A percentile compares a stretch with the other conserved stretches of the same genome.
These are phyloP conservation scores for Lizanozyma gosingica DNA, from an alignment of 1,139 yeast genomes.

Conservation along the genomic window DNA sequence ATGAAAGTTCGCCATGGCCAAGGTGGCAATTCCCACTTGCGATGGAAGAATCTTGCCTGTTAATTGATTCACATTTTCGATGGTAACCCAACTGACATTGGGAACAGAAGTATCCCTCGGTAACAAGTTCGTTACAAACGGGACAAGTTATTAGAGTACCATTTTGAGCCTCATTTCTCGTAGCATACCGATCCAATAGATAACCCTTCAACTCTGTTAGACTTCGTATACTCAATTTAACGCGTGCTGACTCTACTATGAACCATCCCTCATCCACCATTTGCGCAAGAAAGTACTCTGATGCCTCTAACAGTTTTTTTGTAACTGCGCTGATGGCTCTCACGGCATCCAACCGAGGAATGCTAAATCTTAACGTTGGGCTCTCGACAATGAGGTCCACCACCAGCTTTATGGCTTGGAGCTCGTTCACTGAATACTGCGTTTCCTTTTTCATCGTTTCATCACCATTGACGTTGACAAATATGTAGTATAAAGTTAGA, in stretches of 20 bases:
- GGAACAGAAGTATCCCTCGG: constrained; percentile 39
- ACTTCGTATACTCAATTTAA: constrained; percentile 32
- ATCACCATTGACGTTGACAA: constrained; percentile 35
- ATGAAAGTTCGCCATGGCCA: constrained; percentile 4
- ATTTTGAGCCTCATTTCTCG: constrained; percentile 15
- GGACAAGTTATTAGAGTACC: constrained; percentile 40
- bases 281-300: constrained; percentile 25
- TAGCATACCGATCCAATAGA: constrained; percentile 36
- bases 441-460: constrained; percentile 35
- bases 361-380: constrained; percentile 6
- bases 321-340: constrained; percentile 9
- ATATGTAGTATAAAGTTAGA: constrained; percentile 22
- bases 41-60: constrained; percentile 14
- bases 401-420: constrained; percentile 38
- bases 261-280: constrained; percentile 51
- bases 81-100: constrained; percentile 39
- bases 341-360: constrained; percentile 2
- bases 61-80: constrained; percentile 36
- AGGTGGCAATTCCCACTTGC: constrained; percentile 14
- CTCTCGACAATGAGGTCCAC: constrained; percentile 35
- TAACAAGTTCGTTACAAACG: constrained; percentile 50
- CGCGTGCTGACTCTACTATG: constrained; percentile 16
- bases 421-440: constrained; percentile 35
- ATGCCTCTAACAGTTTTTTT: constrained; percentile 12
- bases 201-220: constrained; percentile 40